Base-by-base conservation (phyloP, 805 yeast genomes). In the Hanseniaspora pseudoguilliermondii region DNA sequence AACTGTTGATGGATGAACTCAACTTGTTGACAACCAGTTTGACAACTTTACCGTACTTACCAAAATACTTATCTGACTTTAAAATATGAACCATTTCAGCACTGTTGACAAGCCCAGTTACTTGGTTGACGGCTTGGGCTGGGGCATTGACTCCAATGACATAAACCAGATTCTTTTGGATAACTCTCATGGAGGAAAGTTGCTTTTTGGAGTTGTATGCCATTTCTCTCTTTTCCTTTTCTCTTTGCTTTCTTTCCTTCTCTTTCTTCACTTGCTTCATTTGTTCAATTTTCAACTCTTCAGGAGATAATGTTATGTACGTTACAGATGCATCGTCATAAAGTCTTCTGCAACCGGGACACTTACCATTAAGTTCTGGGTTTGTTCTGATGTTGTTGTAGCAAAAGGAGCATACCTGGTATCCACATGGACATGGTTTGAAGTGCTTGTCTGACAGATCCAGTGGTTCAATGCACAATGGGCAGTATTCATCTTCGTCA, bases 361-460 rank as follows among this genome's bases (percentile, higher is more conserved):
- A 93, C 62, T 88, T 80, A 2, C 97, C 97, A 67, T 90, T 90
- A 60, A 91, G 73, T 67, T 93, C 96, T 1, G 97, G 97, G 63
- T 91, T 91, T 61, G 88, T 93, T 60, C 96, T 79, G 64, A 93
- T 93, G 68, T 90, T 91, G 72, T 93, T 93, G 75, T 91, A 93
- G 70, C 99, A 93, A 67, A 93, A 93, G 75, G 91, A 97, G 69
- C 99, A 93, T 57, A 93, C 86, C 69, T 95, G 97, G 66, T 93
- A 93, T 20, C 99, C 99, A 73, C 99, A 93, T 0, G 97, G 97
- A 74, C 99, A 93, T n/a, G 99, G 99, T 69, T 85, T 88, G 76
- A 93, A 93, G 72, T 89, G 87, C 66, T 86, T 88, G 71, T 93
- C 98, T 18, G 95, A 85, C 49, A 91, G 82, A 70, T 93, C 99